Evolutionary conservation across 768 basidiomycete genomes (phyloP).

Genomic region (Tulasnella sp.): DNA sequence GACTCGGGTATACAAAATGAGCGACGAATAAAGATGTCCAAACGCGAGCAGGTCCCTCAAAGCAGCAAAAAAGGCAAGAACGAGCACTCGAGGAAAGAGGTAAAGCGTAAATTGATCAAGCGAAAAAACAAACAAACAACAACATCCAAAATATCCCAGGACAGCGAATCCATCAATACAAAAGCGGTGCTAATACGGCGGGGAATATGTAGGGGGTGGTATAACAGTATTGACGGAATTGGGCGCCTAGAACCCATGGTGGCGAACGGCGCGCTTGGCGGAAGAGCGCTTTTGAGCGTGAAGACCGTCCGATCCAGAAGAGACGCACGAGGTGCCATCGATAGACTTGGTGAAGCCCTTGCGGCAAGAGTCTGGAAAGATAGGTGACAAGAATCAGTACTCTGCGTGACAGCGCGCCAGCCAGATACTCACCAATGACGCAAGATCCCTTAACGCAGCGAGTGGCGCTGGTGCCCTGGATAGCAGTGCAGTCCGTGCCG

Average conservation of each 20-base stretch:
- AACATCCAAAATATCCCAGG: neutral
- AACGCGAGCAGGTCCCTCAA: no score
- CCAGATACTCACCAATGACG: neutral
- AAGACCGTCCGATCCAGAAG: neutral
- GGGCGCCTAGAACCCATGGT: neutral
- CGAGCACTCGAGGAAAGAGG: no score
- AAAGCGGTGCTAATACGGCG: neutral
- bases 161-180: neutral
- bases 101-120: no score
- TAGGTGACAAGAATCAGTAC: neutral
- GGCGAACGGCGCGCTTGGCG: neutral
- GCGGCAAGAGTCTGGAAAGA: neutral
- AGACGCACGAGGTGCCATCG: neutral
- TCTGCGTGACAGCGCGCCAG: neutral
- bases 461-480: conserved; percentile 43
- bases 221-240: neutral
- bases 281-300: neutral
- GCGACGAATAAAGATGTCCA: neutral
- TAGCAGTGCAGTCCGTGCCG: conserved; percentile 47
- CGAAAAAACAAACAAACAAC: neutral
- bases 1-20: no score
- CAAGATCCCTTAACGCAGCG: conserved; percentile 41
- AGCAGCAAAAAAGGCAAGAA: no score
- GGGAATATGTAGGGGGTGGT: neutral
- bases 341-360: neutral